A percentile compares a stretch with the other conserved stretches of the same genome.
Evolutionary conservation across 306 rosid genomes (phyloP).

Genomic region (Prunus salicina): DNA sequence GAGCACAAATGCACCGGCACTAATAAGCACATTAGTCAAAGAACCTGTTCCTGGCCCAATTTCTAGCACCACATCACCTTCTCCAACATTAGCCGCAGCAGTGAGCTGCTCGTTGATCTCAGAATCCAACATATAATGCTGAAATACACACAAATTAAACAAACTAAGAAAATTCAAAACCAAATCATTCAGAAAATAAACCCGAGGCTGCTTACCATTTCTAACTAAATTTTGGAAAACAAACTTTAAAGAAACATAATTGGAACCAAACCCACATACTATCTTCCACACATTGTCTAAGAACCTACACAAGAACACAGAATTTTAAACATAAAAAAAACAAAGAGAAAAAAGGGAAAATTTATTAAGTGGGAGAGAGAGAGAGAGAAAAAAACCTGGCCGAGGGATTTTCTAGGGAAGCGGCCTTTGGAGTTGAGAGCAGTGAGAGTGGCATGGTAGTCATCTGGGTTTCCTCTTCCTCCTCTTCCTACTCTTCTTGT

Average conservation of each 20-base stretch:
- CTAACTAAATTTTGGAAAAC: not conserved
- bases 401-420: conserved; percentile 80
- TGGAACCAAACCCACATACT: not conserved
- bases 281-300: not conserved
- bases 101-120: conserved; percentile 73
- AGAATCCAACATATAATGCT: conserved; percentile 86
- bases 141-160: conserved; percentile 25
- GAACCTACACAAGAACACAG: conserved; percentile 10
- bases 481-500: conserved; percentile 24
- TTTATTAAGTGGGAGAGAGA: not conserved
- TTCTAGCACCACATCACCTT: conserved; percentile 78
- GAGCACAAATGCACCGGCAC: conserved; percentile 68
- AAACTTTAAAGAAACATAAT: not conserved
- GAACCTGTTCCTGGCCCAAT: conserved; percentile 98
- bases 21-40: conserved; percentile 70
- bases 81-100: conserved; percentile 51
- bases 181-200: not conserved
- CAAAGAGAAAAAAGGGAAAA: not conserved
- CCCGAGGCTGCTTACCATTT: not conserved
- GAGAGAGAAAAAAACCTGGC: conserved; percentile 50
- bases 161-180: not conserved
- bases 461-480: conserved; percentile 43
- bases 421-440: conserved; percentile 94
- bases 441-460: conserved; percentile 65
- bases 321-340: not conserved